Percentiles rank a stretch among this genome's conserved stretches.
These are phyloP conservation scores for Dioscorea cayenensis DNA, from an alignment of 116 monocot species.

Conservation along the genomic window DNA sequence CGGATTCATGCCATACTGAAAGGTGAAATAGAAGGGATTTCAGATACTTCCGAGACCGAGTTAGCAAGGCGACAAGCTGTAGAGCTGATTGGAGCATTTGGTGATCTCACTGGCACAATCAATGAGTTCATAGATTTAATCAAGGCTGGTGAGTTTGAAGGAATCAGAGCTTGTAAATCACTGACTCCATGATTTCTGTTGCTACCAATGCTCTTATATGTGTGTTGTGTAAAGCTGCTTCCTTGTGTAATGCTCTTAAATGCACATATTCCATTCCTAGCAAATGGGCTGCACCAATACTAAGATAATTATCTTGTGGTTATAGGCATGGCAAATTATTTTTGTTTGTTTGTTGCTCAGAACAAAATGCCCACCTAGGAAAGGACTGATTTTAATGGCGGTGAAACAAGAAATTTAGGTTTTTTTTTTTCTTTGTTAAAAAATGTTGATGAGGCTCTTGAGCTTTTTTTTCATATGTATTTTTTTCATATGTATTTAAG, in stretches of 20 bases:
- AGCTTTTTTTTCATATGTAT: no score
- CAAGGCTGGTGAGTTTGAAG: background rate
- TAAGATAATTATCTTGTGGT: no score
- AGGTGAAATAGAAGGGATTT: conserved; percentile 12
- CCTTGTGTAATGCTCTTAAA: background rate
- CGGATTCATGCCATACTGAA: conserved; percentile 15
- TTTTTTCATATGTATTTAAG: no score
- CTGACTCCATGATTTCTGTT: background rate
- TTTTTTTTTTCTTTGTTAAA: no score
- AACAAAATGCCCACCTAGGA: no score
- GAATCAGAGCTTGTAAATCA: background rate
- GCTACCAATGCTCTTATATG: background rate
- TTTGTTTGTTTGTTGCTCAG: no score
- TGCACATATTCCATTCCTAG: background rate
- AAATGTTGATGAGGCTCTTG: no score
- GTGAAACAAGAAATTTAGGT: no score
- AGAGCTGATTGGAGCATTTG: conserved; percentile 16
- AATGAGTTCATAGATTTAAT: background rate
- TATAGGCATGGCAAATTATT: no score
- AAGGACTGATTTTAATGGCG: no score
- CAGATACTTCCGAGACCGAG: conserved; percentile 9
- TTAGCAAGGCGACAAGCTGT: conserved; percentile 18
- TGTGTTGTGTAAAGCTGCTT: background rate
- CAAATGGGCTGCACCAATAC: no score
- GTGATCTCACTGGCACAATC: background rate